phyloP scores from a whole-genome alignment of 108 stramenopile species.

The Pseudonitzschia multiseries region DNA sequence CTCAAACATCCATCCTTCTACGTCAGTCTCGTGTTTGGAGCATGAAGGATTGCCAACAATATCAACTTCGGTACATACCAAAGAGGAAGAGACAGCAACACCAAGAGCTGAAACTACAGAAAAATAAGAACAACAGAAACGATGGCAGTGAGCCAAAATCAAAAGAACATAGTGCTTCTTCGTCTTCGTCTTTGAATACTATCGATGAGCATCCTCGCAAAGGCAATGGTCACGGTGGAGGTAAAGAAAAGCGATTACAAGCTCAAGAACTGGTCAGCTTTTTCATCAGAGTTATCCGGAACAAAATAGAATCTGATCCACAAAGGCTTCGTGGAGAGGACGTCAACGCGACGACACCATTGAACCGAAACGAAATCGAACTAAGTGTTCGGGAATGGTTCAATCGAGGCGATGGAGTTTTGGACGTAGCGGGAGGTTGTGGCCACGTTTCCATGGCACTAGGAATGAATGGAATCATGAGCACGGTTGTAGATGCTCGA shows the following conservation, averaged over 20 bases:
- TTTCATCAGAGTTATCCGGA: constrained; percentile 48
- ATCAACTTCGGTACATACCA: constrained; percentile 43
- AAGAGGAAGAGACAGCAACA: constrained; percentile 14
- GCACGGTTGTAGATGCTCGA: constrained; percentile 79
- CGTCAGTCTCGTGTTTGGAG: constrained; percentile 40
- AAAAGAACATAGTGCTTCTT: constrained; percentile 12
- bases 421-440: constrained; percentile 84
- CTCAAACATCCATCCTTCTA: constrained; percentile 17
- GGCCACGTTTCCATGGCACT: constrained; percentile 80
- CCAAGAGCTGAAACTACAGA: background rate
- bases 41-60: constrained; percentile 53
- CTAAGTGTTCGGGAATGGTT: constrained; percentile 21
- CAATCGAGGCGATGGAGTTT: constrained; percentile 51
- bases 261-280: constrained; percentile 61
- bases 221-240: constrained; percentile 37
- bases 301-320: constrained; percentile 19
- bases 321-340: background rate
- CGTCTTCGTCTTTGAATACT: constrained; percentile 3
- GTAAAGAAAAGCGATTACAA: constrained; percentile 58
- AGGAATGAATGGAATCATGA: constrained; percentile 55
- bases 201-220: constrained; percentile 13
- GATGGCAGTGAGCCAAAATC: background rate
- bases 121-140: background rate
- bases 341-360: background rate
- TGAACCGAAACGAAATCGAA: background rate